These are phyloP conservation scores for Chrysoporthe cubensis DNA, from an alignment of 2,329 filamentous ascomycete species.

Conservation along the genomic window DNA sequence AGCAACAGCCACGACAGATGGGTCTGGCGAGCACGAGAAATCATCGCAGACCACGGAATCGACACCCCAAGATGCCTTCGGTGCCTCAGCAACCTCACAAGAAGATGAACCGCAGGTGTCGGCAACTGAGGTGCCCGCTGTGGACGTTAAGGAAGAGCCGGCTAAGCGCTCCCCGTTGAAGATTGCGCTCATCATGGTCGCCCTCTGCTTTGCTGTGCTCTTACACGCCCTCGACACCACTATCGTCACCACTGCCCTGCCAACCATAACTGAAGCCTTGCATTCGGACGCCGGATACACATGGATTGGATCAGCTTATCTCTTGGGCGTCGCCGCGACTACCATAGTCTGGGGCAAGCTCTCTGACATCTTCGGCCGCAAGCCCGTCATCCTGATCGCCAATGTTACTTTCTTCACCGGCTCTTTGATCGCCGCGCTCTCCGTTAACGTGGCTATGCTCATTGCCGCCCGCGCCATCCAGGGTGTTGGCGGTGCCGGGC, in stretches of 20 bases:
- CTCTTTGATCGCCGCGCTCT: conserved; percentile 41
- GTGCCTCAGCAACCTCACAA: no score
- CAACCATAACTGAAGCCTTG: conserved; percentile 53
- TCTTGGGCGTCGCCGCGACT: conserved; percentile 62
- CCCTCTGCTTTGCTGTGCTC: conserved; percentile 22
- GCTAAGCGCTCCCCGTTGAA: no score
- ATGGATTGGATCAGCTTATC: conserved; percentile 68
- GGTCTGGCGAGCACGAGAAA: no score
- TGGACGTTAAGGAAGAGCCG: no score
- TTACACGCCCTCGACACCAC: conserved; percentile 40
- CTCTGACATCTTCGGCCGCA: conserved; percentile 48
- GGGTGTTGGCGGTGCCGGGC: conserved; percentile 41
- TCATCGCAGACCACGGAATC: no score
- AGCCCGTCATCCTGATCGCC: conserved; percentile 42
- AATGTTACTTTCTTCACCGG: conserved; percentile 42
- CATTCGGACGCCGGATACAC: conserved; percentile 60
- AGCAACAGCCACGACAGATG: no score
- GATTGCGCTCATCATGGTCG: not conserved
- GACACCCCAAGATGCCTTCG: no score
- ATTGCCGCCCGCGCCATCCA: conserved; percentile 40
- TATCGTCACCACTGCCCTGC: conserved; percentile 54
- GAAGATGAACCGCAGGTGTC: no score
- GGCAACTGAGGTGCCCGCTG: no score
- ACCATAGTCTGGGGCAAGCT: conserved; percentile 62
- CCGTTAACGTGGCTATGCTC: conserved; percentile 42